Base-by-base conservation (phyloP, 2,329 filamentous ascomycete species). In the Cladophialophora immunda region DNA sequence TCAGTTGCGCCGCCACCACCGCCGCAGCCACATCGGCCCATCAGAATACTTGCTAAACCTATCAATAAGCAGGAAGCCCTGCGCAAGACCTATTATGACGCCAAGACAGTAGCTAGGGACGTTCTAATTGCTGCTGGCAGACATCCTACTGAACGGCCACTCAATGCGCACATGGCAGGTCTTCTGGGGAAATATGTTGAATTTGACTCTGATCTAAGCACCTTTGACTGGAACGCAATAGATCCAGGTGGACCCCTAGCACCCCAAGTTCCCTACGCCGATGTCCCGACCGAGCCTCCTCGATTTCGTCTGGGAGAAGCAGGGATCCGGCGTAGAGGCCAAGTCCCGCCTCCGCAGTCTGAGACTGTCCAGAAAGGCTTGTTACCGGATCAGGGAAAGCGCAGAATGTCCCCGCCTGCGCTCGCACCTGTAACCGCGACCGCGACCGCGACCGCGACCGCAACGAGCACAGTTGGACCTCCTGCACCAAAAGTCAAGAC, bases 91-190 rank as follows among this genome's bases (percentile, higher is more conserved):
- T 81, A 77, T 17, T 91, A 91, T 73, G 83, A 90, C 72, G 82
- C 85, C 1, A 81, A 83, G 53, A 90, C 87, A 0, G 88, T 91
- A 67, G 88, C 88, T 4, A 79, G 87, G 58, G 87, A 90, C 73
- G 82, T 91, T 6, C 78, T 91, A 11, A 83, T 90, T 58, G 85
- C 87, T 17, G 82, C 86, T 13, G 87, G 87, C 17, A 84, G 85
- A 65, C 88, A 90, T 74, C 88, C 88, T 0, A 83, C 83, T 9
- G 85, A 88, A 75, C 77, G 82, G 29, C 77, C 81, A 2, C 76
- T 91, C 38, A 91, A 91, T 72, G 80, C 81, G 32, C 88, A 90
- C 77, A 77, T 90, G 66, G 80, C 84, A 63, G 72, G 79, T 36
- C 74, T 87, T 7, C 80, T 78, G 41, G 76, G 77, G 7, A 79